Base-by-base conservation (phyloP, 2,329 filamentous ascomycete genomes). In the Penicillium sp. region DNA sequence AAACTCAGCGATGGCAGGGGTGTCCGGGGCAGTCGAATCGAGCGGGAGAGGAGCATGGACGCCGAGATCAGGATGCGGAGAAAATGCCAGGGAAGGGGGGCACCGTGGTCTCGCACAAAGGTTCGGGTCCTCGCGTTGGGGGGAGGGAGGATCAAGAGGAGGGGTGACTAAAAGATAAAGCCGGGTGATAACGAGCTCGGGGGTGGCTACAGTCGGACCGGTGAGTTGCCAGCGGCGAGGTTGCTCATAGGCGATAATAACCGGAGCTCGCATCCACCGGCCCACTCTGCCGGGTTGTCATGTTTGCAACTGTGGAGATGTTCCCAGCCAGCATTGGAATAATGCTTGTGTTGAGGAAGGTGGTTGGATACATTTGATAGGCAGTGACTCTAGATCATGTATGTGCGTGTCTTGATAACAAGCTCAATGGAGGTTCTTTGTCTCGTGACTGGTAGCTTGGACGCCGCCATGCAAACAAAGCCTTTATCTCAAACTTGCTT, bases 1-100 rank as follows among this genome's bases (percentile, higher is more conserved):
- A 67, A 64, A 58, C 68, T 64, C 43, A 65, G 54, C 54, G 69
- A 69, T 68, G 69, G 71, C 55, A 75, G 63, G 48, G 70, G 65
- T 63, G 62, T 68, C 68, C 68, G 69, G 60, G 69, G 60, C 67
- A 72, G 66, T 58, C 71, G 69, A 67, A 66, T 65, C 58, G 67
- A 65, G 62, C 64, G 71, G 58, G 67, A 71, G 68, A 76, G 70
- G 62, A 75, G 72, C 73, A 77, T 76, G 67, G 69, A 70, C 69
- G 59, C 55, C 48, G 42, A 35, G 22, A 45, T 17, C 38, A 22
- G 22, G 25, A 6, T 35, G 38, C 39, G 35, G 39, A 20, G 37
- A 25, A 20, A 31, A 15, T 51, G 34, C 14, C n/a, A 11, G 35
- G 38, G 49, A 37, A 25, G 11, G 7, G 37, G 31, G 34, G 15